Conservation (phyloP, 768 basidiomycete species). For the Mycena rebaudengoi region DNA sequence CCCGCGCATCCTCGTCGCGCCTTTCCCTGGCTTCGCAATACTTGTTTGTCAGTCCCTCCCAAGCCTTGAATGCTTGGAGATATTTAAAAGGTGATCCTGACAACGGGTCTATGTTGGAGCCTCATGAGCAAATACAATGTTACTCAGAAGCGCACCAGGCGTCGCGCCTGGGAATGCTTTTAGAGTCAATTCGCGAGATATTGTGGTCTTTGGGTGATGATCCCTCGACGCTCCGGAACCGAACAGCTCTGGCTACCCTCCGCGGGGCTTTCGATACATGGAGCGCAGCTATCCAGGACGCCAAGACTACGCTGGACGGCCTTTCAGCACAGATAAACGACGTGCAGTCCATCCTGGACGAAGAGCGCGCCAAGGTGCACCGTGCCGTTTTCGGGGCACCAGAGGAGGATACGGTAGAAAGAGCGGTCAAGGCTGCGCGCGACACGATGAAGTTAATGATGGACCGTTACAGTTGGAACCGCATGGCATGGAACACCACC, state of each 20-base stretch:
- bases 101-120: too few species aligned
- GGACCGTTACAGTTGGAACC: slow-evolving; percentile 57
- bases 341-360: slow-evolving; percentile 49
- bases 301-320: slow-evolving; percentile 44
- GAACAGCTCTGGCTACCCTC: slow-evolving; percentile 48
- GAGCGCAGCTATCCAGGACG: slow-evolving; percentile 37
- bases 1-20: slow-evolving; percentile 31
- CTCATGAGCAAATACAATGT: slow-evolving; percentile 60
- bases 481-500: slow-evolving; percentile 53
- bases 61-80: slow-evolving; percentile 63
- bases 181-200: slow-evolving; percentile 44
- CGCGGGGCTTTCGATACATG: slow-evolving; percentile 50
- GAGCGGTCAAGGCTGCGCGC: slow-evolving; percentile 47
- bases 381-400: slow-evolving; percentile 46
- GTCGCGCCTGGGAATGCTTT: slow-evolving; percentile 65
- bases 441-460: slow-evolving; percentile 49
- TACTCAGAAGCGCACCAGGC: slow-evolving; percentile 72
- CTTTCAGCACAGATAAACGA: slow-evolving; percentile 44
- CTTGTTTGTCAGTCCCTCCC: slow-evolving; percentile 64
- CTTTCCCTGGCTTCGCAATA: slow-evolving; percentile 35
- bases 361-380: slow-evolving; percentile 44
- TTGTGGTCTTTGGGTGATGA: slow-evolving; percentile 29
- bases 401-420: slow-evolving; percentile 38
- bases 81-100: too few species aligned
- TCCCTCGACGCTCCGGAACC: slow-evolving; percentile 40